Base-by-base conservation (phyloP, 1,284 basidiomycete genomes). In the Cryptococcus depauperatus region DNA sequence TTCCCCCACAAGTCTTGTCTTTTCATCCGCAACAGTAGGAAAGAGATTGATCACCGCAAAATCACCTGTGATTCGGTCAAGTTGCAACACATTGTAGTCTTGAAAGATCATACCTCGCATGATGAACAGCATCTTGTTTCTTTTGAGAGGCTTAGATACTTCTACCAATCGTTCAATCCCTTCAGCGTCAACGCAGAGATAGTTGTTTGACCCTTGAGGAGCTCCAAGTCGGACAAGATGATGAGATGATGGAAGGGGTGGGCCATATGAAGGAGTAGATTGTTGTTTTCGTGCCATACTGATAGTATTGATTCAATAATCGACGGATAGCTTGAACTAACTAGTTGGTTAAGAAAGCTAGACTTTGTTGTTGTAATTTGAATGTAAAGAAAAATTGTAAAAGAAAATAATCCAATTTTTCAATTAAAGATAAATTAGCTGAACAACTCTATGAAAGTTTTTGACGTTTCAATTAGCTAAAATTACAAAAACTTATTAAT, bases 191-290 rank as follows among this genome's bases (percentile, higher is more conserved):
- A 42, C 29, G 18, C 51, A 61, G 13, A 55, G 41, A 44, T 60
- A 68, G 38, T 61, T 59, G 52, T 57, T 57, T 29, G 60, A 62
- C 14, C 66, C 66, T 34, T 59, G 55, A 3, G 66, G 62, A 0
- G 59, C 43, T 13, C 57, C 57, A 14, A 68, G 55, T 10, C 54
- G 51, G 18, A 65, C 61, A 2, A 68, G 47, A 25, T 44, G 22
- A 33, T 62, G 58, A 22, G 56, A 47, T 0, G 43, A 6, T 0
- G 66, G 62, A 2, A 66, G 50, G 4, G 58, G 51, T 4, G 54
- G 51, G 4, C 61, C n/a, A 43, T 46, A 52, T 7, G 44, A 43
- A 18, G 39, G 34, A 16, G 39, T 32, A 4, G 50, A 41, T 6
- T 45, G 27, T 41, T 41, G 41, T 21, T 35, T 33, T 4, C 41